These are phyloP conservation scores for Diaporthe vaccinii DNA, from an alignment of 2,329 filamentous ascomycete genomes.

Conservation along the genomic window DNA sequence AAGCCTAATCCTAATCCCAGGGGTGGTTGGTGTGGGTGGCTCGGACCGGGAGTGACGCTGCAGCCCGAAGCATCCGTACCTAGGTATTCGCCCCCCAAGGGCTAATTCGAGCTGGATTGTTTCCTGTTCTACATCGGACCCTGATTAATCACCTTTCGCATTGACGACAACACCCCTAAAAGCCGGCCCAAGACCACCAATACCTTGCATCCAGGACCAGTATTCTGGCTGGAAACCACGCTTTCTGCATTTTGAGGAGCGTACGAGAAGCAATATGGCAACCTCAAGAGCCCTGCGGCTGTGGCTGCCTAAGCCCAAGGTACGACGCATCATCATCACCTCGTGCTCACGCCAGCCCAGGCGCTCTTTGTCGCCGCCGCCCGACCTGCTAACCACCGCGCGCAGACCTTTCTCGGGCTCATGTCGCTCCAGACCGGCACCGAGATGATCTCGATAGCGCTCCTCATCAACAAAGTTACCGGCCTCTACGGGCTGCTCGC, in stretches of 20 bases:
- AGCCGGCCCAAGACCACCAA: slow-evolving; percentile 2
- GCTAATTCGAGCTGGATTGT: not conserved
- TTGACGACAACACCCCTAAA: slow-evolving; percentile 7
- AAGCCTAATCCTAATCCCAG: not conserved
- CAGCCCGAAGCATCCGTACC: slow-evolving; percentile 22
- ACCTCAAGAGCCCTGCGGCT: slow-evolving; percentile 28
- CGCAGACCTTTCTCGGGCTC: slow-evolving; percentile 84
- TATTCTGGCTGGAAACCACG: not conserved
- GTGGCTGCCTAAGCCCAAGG: slow-evolving; percentile 40
- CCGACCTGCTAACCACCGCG: not conserved
- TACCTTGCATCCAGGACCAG: slow-evolving; percentile 5
- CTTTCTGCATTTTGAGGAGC: not conserved
- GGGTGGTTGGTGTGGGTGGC: not conserved
- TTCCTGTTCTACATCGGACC: slow-evolving; percentile 23
- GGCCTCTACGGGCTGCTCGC: slow-evolving; percentile 92
- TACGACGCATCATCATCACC: slow-evolving; percentile 15
- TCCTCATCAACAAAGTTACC: slow-evolving; percentile 93
- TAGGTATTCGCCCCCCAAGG: not conserved
- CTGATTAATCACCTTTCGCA: slow-evolving; percentile 12
- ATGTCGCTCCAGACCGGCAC: slow-evolving; percentile 89
- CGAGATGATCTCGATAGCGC: slow-evolving; percentile 84
- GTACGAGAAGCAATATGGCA: slow-evolving; percentile 26
- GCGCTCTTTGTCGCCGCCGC: not conserved
- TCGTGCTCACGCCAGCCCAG: slow-evolving; percentile 9
- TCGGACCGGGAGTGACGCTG: slow-evolving; percentile 20